These are phyloP conservation scores for Polytrichum commune DNA, from an alignment of 225 moss, liverwort and hornwort genomes.

Conservation along the genomic window DNA sequence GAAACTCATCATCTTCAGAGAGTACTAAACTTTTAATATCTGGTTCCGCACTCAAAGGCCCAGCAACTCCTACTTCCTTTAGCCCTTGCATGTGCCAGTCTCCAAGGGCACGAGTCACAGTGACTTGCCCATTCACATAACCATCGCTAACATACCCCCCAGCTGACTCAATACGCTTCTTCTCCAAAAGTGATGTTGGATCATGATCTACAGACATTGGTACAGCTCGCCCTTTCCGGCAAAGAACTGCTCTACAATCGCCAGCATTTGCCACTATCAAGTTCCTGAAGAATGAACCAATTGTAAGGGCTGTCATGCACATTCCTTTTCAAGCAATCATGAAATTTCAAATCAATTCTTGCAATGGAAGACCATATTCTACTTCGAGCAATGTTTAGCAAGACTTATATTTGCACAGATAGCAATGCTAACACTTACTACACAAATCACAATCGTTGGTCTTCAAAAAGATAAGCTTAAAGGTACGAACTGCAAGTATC, in stretches of 20 bases:
- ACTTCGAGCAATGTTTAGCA: too few species aligned
- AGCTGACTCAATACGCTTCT: conserved; percentile 74
- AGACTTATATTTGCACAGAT: too few species aligned
- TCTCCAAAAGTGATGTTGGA: conserved; percentile 60
- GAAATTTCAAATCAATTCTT: too few species aligned
- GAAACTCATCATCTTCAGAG: conserved; percentile 86
- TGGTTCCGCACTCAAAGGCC: conserved; percentile 78
- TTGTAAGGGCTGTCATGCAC: too few species aligned
- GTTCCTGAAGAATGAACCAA: conserved; percentile 41
- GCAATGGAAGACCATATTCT: too few species aligned
- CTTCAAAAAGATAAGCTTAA: too few species aligned
- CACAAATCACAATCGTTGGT: too few species aligned
- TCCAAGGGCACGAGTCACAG: conserved; percentile 87
- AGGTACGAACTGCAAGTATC: too few species aligned
- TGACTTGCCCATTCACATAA: conserved; percentile 84
- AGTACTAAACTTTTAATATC: conserved; percentile 65
- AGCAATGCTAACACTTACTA: too few species aligned
- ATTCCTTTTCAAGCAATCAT: too few species aligned
- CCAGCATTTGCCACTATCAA: conserved; percentile 93
- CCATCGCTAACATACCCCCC: conserved; percentile 85
- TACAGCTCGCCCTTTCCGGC: conserved; percentile 71
- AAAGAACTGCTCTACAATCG: conserved; percentile 91
- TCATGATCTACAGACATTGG: conserved; percentile 92
- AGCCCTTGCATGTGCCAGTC: conserved; percentile 85
- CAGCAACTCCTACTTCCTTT: conserved; percentile 56